Evolutionary conservation across 2,329 filamentous ascomycete genomes (phyloP), one percentile per base, ranked within the genome.

Genomic region (Clonostachys byssicola): DNA sequence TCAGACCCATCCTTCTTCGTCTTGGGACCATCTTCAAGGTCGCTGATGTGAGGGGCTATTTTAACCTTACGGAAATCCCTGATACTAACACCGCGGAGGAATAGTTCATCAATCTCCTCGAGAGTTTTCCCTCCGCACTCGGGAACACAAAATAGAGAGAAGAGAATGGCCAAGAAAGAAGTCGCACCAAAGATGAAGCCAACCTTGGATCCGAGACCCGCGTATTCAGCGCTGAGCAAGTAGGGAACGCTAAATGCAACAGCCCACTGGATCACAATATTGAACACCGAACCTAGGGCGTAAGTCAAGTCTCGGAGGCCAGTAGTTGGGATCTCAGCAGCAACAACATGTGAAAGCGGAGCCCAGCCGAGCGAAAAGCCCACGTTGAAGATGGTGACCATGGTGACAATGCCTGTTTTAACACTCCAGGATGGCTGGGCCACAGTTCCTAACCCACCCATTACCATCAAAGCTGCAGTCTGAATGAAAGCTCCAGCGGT

Each of bases 161-260:
- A 62, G 2, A 63, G 34, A 7, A 56, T 34, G 2, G 55, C 49
- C 30, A 51, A 30, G 17, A 58, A 48, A 8, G 60, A 54, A 20
- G 61, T 51, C 18, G 54, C 45, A 5, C 61, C 64, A 42, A 62
- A 66, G 47, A 67, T 62, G 47, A 67, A 66, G 12, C 65, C 64
- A 7, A 66, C 59, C 45, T 62, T 64, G 13, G 61, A 56, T 1
- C 61, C 58, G 12, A 70, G 58, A 23, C 55, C 55, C 3, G 63
- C 65, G 20, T 65, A 64, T 13, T 60, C 60, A 13, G 55, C 53
- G 46, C 67, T 59, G 8, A 66, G 55, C 12, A 69, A 58, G 49
- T 70, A 70, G 0, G 66, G 67, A 9, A 68, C 58, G 10, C 54
- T 56, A 41, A 70, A 69, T 3, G 60, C 59, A 9, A 67, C 57